Percentiles rank a stretch among this genome's conserved stretches.
Conservation (phyloP, 345 rosid genomes). For the Arabidopsis thaliana region TAIR10.1 NC_003076.8:3034001-3034500, state of each 20-base stretch:
- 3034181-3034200: constrained; percentile 79
- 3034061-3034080: constrained; percentile 62
- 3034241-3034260: constrained; percentile 63
- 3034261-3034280: constrained; percentile 80
- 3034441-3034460: neutral
- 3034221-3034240: constrained; percentile 79
- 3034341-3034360: constrained; percentile 62
- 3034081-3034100: constrained; percentile 66
- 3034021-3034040: constrained; percentile 72
- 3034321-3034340: constrained; percentile 86
- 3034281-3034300: constrained; percentile 63
- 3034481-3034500: constrained; percentile 15
- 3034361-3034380: constrained; percentile 21
- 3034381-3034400: constrained; percentile 6
- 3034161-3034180: constrained; percentile 74
- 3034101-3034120: constrained; percentile 99
- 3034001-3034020: constrained; percentile 72
- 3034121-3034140: constrained; percentile 76
- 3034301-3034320: constrained; percentile 58
- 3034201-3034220: constrained; percentile 75
- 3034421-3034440: constrained; percentile 22
- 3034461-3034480: constrained; percentile 11
- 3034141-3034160: constrained; percentile 59
- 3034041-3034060: constrained; percentile 81
- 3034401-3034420: neutral